Evolutionary conservation across 441 rosid species (phyloP).

Genomic region (Jatropha podagrica): DNA sequence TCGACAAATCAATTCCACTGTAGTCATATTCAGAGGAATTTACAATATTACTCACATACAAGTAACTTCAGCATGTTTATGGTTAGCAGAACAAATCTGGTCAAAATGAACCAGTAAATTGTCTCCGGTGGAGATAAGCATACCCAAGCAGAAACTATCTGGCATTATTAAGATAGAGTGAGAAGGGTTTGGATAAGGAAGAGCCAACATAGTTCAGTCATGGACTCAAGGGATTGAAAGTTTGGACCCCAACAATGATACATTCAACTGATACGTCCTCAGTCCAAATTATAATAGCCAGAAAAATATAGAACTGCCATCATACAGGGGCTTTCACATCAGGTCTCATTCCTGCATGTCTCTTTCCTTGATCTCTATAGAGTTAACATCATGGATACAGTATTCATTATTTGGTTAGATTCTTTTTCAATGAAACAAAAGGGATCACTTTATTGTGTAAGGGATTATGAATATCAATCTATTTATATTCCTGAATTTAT

Average conservation of each 20-base stretch:
- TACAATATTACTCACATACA: neutral
- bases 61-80: neutral
- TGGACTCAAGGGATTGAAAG: neutral
- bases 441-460: neutral
- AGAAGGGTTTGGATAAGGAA: neutral
- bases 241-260: neutral
- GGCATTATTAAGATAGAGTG: neutral
- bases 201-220: neutral
- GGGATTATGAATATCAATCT: neutral
- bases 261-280: neutral
- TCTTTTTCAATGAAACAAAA: neutral
- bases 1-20: slow-evolving; percentile 79
- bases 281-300: neutral
- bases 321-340: neutral
- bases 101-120: neutral
- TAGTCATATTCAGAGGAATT: slow-evolving; percentile 25
- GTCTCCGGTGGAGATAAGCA: neutral
- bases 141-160: neutral
- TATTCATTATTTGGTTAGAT: neutral
- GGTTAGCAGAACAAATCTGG: slow-evolving; percentile 6
- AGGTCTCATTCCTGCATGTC: neutral
- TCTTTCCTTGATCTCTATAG: neutral
- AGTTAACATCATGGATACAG: neutral
- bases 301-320: neutral
- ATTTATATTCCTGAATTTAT: neutral